Percentiles rank a stretch among this genome's conserved stretches.
These are phyloP conservation scores for Silene conica DNA, from an alignment of 148 eudicot species.

Conservation along the genomic window DNA sequence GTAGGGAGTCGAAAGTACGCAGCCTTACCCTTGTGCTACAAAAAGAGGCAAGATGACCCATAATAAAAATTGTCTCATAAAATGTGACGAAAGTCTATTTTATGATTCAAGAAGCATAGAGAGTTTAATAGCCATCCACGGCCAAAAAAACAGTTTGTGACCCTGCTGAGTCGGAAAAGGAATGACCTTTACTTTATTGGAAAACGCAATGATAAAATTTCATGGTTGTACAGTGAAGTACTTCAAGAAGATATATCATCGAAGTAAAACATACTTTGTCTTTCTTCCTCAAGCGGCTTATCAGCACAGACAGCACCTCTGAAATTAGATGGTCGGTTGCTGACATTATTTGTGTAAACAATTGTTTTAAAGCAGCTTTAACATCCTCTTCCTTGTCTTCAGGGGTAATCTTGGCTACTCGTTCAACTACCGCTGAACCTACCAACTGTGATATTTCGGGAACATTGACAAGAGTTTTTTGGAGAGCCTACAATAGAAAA, in stretches of 20 bases:
- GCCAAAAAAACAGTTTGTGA: too few species aligned
- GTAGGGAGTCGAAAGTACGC: too few species aligned
- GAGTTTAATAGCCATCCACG: too few species aligned
- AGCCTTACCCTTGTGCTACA: too few species aligned
- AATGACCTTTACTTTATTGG: too few species aligned
- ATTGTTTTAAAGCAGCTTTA: constrained; percentile 45
- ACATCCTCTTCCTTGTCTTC: constrained; percentile 46
- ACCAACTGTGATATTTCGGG: constrained; percentile 79
- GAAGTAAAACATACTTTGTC: constrained; percentile 33
- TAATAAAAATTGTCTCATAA: too few species aligned
- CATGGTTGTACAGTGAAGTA: too few species aligned
- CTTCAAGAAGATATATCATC: neutral
- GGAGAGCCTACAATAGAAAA: constrained; percentile 54
- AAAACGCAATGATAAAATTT: too few species aligned
- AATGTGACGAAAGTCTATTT: too few species aligned
- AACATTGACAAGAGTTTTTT: constrained; percentile 52
- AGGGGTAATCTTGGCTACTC: constrained; percentile 36
- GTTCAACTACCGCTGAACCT: constrained; percentile 49
- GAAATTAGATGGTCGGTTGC: constrained; percentile 56
- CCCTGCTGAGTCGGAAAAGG: too few species aligned
- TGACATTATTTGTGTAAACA: constrained; percentile 79
- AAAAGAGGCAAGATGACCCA: too few species aligned
- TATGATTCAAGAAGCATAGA: too few species aligned
- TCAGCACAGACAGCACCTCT: constrained; percentile 48
- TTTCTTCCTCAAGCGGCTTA: constrained; percentile 50